Base-by-base conservation (phyloP, 164 flowering plant genomes). In the Umbellularia californica region DNA sequence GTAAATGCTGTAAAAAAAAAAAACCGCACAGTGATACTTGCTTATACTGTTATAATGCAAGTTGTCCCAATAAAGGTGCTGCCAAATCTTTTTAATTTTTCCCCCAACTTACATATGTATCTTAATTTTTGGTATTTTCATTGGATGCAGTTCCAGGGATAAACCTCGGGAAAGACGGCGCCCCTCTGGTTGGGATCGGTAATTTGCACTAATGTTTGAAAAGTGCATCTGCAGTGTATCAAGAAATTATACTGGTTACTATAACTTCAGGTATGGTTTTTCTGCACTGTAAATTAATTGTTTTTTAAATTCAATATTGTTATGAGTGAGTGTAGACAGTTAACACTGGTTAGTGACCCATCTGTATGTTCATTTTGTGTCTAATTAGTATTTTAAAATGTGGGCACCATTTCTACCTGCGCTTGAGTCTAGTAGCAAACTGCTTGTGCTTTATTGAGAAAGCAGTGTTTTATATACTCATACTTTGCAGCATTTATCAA, bases 151-250 rank as follows among this genome's bases (percentile, higher is more conserved):
- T 75, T 87, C 91, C 47, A 87, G 86, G 78, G 97, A 90, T 50
- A 84, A 83, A 70, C 79, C 87, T 3, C 85, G 97, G 74, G 99
- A 95, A 78, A 88, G 97, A 84, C 85, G 92, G 72, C 87, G 97
- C 70, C 88, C 92, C 1, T 95, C 99, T 69, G 99, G 97, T 28
- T 95, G 99, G 99, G 99, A 95, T 76, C 85, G 89, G 1, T 90
- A 58, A 20, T n/a, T 6, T 11, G 3, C n/a, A 62, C 13, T 30
- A 41, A 58, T 58, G 65, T 58, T 12, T 25, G 28, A 67, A 10
- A 3, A 33, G 28, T 12, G 20, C 50, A 13, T 58, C 7, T 55
- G 60, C 60, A 55, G n/a, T 55, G 60, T 15, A 33, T 30, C 3
- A 33, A 30, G 65, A 25, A 71, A 35, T 58, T 58, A n/a, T 58